These are phyloP conservation scores for Citrullus colocynthis DNA, from an alignment of 306 rosid species.

Conservation along the genomic window DNA sequence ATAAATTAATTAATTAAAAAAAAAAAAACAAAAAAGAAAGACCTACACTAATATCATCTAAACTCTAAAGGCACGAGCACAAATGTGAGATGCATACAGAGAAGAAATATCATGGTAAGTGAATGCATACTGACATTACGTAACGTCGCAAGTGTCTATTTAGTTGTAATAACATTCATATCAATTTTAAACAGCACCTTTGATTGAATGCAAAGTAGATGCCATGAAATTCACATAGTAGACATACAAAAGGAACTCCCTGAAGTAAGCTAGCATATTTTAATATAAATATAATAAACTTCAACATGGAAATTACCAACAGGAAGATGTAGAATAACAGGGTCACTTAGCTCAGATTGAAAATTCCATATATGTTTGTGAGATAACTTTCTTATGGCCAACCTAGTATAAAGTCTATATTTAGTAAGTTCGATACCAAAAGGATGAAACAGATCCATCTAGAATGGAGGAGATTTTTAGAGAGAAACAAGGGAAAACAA, in stretches of 20 bases:
- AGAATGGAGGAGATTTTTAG: neutral
- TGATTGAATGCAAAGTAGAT: neutral
- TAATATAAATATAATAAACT: neutral
- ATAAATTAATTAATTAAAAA: too few species aligned
- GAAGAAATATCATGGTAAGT: neutral
- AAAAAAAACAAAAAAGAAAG: neutral
- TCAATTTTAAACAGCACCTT: neutral
- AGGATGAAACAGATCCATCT: neutral
- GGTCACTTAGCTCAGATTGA: neutral
- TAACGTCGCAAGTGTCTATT: neutral
- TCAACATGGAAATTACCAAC: neutral
- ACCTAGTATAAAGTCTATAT: neutral
- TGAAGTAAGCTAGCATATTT: neutral
- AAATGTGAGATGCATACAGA: neutral
- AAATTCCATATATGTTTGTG: neutral
- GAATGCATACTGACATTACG: neutral
- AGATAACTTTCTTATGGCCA: neutral
- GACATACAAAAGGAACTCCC: neutral
- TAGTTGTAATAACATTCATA: neutral
- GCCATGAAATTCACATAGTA: neutral
- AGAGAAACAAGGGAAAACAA: neutral
- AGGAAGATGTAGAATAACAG: neutral
- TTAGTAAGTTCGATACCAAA: neutral
- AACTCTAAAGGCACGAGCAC: neutral
- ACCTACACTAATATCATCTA: neutral